Conservation (phyloP, 345 rosid genomes). For the Brassica juncea region DNA sequence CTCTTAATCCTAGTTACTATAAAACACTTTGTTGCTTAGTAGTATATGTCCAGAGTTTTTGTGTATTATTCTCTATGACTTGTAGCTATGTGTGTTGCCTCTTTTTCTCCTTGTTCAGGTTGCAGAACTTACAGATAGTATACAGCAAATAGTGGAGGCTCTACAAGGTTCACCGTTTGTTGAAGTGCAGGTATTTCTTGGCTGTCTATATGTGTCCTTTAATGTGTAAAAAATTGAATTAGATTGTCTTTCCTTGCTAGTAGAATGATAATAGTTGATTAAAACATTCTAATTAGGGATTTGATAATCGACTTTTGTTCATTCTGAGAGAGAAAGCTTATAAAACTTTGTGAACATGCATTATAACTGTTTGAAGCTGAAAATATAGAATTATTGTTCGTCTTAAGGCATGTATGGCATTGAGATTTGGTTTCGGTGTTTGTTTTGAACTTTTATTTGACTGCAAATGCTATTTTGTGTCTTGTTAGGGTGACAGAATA, state of each 20-base stretch:
- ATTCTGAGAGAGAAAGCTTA: neutral
- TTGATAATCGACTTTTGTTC: neutral
- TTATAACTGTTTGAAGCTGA: neutral
- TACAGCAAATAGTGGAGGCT: constrained; percentile 68
- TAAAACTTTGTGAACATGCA: neutral
- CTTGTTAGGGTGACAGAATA: constrained; percentile 64
- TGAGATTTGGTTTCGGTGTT: neutral
- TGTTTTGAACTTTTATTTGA: constrained; percentile 13
- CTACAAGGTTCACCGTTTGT: constrained; percentile 59
- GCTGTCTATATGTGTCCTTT: neutral
- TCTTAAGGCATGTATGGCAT: neutral
- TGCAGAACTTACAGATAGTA: constrained; percentile 60
- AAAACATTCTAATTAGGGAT: neutral
- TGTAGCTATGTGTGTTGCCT: constrained; percentile 17
- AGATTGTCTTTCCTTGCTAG: neutral
- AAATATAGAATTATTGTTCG: neutral
- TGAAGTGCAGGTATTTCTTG: constrained; percentile 72
- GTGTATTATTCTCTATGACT: constrained; percentile 16
- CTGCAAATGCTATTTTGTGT: neutral
- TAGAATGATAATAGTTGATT: neutral
- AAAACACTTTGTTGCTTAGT: neutral
- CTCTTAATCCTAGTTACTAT: constrained; percentile 8
- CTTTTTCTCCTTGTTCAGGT: constrained; percentile 50
- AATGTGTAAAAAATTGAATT: neutral
- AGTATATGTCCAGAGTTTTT: neutral